Percentiles rank a stretch among this genome's conserved stretches.
Evolutionary conservation across 306 rosid genomes (phyloP).

Genomic region (Geum urbanum): DNA sequence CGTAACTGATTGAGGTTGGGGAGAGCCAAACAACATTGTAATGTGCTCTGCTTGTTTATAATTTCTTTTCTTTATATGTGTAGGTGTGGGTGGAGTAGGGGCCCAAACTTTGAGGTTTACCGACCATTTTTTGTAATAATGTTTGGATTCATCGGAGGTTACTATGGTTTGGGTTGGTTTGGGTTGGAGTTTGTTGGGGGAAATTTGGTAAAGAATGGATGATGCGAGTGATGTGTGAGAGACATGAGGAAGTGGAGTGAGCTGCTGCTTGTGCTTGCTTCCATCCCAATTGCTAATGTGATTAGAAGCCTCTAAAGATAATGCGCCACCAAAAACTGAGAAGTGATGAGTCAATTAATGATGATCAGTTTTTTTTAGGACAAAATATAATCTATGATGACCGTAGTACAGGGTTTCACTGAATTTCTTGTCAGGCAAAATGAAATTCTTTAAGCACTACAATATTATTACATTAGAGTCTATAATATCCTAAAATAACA

Average conservation of each 20-base stretch:
- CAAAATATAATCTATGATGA: too few species aligned
- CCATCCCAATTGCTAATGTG: not conserved
- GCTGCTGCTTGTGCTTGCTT: not conserved
- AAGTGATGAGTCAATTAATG: too few species aligned
- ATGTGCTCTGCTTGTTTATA: not conserved
- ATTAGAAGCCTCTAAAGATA: not conserved
- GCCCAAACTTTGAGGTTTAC: not conserved
- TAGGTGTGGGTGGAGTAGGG: not conserved
- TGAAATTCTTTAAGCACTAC: too few species aligned
- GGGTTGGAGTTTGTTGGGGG: constrained; percentile 5
- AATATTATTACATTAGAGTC: too few species aligned
- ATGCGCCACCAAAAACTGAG: not conserved
- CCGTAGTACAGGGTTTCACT: too few species aligned
- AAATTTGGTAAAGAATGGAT: not conserved
- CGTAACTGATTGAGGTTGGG: constrained; percentile 27
- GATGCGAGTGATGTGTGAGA: not conserved
- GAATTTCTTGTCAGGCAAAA: too few species aligned
- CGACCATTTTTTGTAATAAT: not conserved
- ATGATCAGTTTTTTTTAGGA: too few species aligned
- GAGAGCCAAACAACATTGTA: not conserved
- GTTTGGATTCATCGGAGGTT: not conserved
- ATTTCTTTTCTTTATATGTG: not conserved
- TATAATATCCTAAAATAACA: too few species aligned
- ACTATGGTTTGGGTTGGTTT: not conserved
- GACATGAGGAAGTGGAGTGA: not conserved